phyloP scores from a whole-genome alignment of 1,139 yeast species.

The Candida pseudoviswanathii region DNA sequence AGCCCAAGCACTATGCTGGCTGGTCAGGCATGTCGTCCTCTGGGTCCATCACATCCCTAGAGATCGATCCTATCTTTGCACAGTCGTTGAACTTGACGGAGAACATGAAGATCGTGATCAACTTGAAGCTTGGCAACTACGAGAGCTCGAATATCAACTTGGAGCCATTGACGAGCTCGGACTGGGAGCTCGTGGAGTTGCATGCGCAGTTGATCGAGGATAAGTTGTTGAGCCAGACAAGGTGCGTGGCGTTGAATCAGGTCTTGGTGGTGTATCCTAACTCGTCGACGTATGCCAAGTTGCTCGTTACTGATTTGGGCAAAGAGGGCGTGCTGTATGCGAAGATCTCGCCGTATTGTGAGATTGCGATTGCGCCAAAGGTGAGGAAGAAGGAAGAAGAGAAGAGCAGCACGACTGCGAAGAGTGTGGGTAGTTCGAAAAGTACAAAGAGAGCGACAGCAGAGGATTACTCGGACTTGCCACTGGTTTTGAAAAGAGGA shows the following conservation, averaged over 20 bases:
- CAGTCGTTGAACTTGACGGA: slow-evolving; percentile 54
- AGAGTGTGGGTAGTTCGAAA: slow-evolving; percentile 26
- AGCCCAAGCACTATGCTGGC: slow-evolving; percentile 54
- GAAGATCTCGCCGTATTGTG: slow-evolving; percentile 69
- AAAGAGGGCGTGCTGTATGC: slow-evolving; percentile 52
- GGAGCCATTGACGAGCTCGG: slow-evolving; percentile 77
- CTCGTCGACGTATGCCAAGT: slow-evolving; percentile 61
- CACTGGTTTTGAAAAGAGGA: slow-evolving; percentile 54
- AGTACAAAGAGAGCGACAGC: slow-evolving; percentile 13
- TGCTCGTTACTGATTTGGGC: slow-evolving; percentile 65
- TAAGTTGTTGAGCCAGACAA: slow-evolving; percentile 73
- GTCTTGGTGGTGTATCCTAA: slow-evolving; percentile 73
- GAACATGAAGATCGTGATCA: slow-evolving; percentile 40
- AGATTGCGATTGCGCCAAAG: slow-evolving; percentile 84
- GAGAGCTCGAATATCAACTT: slow-evolving; percentile 65
- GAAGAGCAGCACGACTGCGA: slow-evolving; percentile 23
- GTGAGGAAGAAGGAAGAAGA: slow-evolving; percentile 39
- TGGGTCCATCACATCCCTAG: slow-evolving; percentile 32
- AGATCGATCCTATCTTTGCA: slow-evolving; percentile 43
- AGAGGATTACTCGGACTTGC: slow-evolving; percentile 32
- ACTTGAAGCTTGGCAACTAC: slow-evolving; percentile 47
- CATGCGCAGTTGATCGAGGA: slow-evolving; percentile 80
- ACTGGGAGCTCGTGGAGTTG: slow-evolving; percentile 90
- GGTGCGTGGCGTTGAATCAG: slow-evolving; percentile 69
- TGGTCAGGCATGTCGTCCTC: slow-evolving; percentile 72